phyloP scores from a whole-genome alignment of 208 protist species.

The Acanthamoeba healyi region DNA sequence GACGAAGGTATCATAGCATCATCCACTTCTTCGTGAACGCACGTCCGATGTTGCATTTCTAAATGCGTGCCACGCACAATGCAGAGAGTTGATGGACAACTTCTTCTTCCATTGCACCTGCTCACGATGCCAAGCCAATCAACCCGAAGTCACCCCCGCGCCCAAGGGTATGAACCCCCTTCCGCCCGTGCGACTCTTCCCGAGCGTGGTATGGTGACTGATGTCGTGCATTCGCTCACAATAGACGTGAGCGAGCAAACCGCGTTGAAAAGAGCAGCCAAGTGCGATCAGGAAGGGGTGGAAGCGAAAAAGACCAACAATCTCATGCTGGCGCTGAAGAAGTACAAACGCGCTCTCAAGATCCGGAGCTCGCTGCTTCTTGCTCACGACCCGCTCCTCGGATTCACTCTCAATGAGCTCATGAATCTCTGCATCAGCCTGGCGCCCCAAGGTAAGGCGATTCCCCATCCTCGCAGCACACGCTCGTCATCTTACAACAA shows the following conservation, averaged over 20 bases:
- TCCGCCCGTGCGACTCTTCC: not conserved
- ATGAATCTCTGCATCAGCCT: constrained; percentile 33
- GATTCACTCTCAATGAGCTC: not conserved
- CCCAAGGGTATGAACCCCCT: not conserved
- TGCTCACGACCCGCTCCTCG: not conserved
- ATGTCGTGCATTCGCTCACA: not conserved
- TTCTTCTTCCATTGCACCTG: constrained; percentile 73
- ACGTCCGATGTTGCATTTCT: no score
- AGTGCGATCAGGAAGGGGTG: not conserved
- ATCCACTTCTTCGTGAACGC: not conserved
- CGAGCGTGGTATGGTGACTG: not conserved
- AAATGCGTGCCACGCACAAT: no score
- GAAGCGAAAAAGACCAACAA: not conserved
- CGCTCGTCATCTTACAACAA: not conserved
- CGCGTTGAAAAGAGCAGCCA: not conserved
- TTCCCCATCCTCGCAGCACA: not conserved
- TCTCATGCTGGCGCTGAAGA: not conserved
- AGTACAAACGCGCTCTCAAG: not conserved
- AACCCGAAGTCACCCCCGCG: not conserved
- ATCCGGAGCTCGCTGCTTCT: not conserved
- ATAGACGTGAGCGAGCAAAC: not conserved
- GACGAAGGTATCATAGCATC: not conserved
- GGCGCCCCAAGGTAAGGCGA: not conserved
- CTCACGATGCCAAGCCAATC: constrained; percentile 29
- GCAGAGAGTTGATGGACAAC: constrained; percentile 22